phyloP scores from a whole-genome alignment of 2,329 filamentous ascomycete species.

The Talaromyces marneffei region DNA sequence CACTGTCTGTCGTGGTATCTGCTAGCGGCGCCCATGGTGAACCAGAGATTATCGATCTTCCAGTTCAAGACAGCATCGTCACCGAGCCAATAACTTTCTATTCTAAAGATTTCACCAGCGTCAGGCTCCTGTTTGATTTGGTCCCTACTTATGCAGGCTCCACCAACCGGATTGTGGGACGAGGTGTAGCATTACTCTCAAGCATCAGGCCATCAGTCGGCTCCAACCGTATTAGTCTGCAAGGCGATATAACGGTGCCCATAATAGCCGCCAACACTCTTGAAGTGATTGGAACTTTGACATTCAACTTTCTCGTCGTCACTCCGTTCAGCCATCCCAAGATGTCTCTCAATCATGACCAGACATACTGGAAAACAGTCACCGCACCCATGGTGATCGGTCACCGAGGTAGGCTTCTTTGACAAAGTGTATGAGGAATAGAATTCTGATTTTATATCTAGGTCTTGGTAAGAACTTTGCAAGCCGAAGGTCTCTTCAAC shows the following conservation, averaged over 20 bases:
- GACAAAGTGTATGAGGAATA: not conserved
- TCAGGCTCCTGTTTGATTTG: constrained; percentile 89
- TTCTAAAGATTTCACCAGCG: constrained; percentile 67
- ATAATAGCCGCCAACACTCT: constrained; percentile 76
- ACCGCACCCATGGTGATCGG: constrained; percentile 78
- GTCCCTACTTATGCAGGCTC: constrained; percentile 87
- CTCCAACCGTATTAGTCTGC: constrained; percentile 79
- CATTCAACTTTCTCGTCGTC: constrained; percentile 94
- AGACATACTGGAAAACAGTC: constrained; percentile 95
- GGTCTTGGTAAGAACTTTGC: constrained; percentile 86
- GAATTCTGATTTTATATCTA: constrained; percentile 45
- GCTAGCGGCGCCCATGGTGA: constrained; percentile 81
- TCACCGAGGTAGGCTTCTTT: constrained; percentile 46
- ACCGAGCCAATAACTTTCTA: constrained; percentile 92
- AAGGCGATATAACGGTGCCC: constrained; percentile 86
- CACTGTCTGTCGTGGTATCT: constrained; percentile 83
- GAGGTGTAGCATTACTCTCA: constrained; percentile 80
- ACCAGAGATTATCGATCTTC: constrained; percentile 81
- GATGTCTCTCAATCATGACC: constrained; percentile 74
- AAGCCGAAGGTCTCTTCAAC: constrained; percentile 77
- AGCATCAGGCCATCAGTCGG: constrained; percentile 78
- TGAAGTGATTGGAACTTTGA: constrained; percentile 88
- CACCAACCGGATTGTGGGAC: constrained; percentile 75
- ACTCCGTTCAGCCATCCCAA: constrained; percentile 92
- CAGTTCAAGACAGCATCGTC: constrained; percentile 86